Percentiles rank a stretch among this genome's conserved stretches.
Evolutionary conservation across 2,329 filamentous ascomycete genomes (phyloP).

Genomic region (Cladosporium cucumerinum): DNA sequence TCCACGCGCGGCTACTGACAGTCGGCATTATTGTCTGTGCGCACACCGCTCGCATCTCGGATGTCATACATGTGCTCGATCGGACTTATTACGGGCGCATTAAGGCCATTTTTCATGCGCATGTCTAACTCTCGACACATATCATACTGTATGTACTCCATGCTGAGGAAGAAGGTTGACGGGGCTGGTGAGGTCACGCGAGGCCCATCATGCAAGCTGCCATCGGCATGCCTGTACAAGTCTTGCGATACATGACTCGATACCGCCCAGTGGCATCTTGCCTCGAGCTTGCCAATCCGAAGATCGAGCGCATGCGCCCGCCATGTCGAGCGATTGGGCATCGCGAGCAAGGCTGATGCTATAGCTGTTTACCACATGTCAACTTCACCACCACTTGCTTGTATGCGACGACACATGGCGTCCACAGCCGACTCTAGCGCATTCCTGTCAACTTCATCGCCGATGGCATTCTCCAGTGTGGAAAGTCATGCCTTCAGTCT

Average conservation of each 20-base stretch:
- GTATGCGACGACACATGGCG: background rate
- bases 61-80: slow-evolving; percentile 2
- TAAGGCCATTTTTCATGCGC: background rate
- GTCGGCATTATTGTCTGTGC: slow-evolving; percentile 5
- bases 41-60: slow-evolving; percentile 15
- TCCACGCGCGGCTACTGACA: slow-evolving; percentile 14
- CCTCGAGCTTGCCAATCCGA: slow-evolving; percentile 8
- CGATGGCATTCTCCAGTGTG: background rate
- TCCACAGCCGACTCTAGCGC: background rate
- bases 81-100: slow-evolving; percentile 12
- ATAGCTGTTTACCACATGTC: background rate
- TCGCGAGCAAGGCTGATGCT: slow-evolving; percentile 5
- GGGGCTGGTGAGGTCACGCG: slow-evolving; percentile 13
- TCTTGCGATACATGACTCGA: slow-evolving; percentile 5
- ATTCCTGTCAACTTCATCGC: background rate
- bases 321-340: slow-evolving; percentile 8
- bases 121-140: background rate
- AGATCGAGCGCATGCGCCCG: background rate
- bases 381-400: background rate
- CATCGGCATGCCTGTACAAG: background rate
- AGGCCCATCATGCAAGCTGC: background rate
- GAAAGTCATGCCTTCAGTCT: background rate
- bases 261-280: background rate
- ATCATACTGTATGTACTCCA: background rate
- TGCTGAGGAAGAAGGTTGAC: background rate